A percentile compares a stretch with the other conserved stretches of the same genome.
These are phyloP conservation scores for Coniferiporia weirii DNA, from an alignment of 1,284 basidiomycete genomes.

Conservation along the genomic window DNA sequence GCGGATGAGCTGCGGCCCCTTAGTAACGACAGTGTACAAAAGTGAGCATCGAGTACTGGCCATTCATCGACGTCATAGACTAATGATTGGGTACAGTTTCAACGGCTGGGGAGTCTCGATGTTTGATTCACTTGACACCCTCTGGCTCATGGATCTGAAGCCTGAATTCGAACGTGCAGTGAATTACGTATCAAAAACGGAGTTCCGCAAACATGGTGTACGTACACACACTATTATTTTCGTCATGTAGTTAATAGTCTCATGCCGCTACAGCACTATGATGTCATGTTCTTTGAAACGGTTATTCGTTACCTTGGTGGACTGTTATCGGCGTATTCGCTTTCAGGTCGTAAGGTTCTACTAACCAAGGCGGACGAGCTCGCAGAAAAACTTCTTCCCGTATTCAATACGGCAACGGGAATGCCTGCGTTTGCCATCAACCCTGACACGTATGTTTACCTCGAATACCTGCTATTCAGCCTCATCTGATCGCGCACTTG, in stretches of 20 bases:
- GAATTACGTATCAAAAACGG: conserved; percentile 58
- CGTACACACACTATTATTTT: conserved; percentile 9
- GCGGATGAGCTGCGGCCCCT: conserved; percentile 59
- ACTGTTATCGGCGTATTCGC: conserved; percentile 75
- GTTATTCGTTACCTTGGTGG: conserved; percentile 86
- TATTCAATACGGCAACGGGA: conserved; percentile 44
- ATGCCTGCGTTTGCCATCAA: conserved; percentile 47
- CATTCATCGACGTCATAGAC: background rate
- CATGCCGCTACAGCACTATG: conserved; percentile 29
- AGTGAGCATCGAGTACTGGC: conserved; percentile 35
- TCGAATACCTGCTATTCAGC: too few species aligned
- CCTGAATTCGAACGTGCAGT: conserved; percentile 75
- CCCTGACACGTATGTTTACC: conserved; percentile 37
- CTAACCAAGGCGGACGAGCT: conserved; percentile 49
- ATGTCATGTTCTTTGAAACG: conserved; percentile 76
- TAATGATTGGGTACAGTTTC: conserved; percentile 44
- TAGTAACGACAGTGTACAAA: conserved; percentile 40
- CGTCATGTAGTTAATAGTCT: conserved; percentile 11
- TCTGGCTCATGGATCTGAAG: conserved; percentile 81
- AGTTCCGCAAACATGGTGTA: conserved; percentile 43
- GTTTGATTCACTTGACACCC: conserved; percentile 83
- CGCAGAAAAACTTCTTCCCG: conserved; percentile 44
- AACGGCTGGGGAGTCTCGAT: conserved; percentile 86
- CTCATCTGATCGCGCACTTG: background rate
- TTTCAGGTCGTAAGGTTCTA: conserved; percentile 46